Evolutionary conservation across 2,329 filamentous ascomycete genomes (phyloP).

Genomic region (Neofusicoccum kwambonambiense): DNA sequence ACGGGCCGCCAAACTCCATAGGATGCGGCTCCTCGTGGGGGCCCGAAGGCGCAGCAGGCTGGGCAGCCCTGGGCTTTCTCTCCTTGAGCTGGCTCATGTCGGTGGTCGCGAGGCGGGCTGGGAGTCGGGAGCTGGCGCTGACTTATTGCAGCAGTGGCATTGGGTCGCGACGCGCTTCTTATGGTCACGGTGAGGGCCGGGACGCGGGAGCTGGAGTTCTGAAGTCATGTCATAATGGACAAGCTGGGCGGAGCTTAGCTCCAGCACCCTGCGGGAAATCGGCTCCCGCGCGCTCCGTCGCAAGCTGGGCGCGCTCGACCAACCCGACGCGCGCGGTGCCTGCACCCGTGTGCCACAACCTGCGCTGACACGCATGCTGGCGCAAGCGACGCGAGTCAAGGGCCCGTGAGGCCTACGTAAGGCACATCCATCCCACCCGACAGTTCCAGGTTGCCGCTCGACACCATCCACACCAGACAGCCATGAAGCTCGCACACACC

Average conservation of each 20-base stretch:
- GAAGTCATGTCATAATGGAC: conserved; percentile 13
- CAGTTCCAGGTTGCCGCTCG: not conserved
- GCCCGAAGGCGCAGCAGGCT: not conserved
- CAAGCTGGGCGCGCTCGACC: not conserved
- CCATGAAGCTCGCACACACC: conserved; percentile 29
- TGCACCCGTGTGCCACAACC: not conserved
- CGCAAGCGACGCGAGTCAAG: conserved; percentile 3
- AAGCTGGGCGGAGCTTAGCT: not conserved
- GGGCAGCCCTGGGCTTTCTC: not conserved
- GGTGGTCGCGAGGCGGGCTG: not conserved
- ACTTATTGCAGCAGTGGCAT: not conserved
- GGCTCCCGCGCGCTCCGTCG: too few relatives aligned
- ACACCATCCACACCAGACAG: not conserved
- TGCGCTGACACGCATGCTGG: not conserved
- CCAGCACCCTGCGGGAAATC: too few relatives aligned
- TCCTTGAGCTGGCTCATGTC: conserved; percentile 12
- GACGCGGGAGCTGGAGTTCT: not conserved
- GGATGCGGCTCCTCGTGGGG: conserved; percentile 13
- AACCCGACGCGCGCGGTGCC: not conserved
- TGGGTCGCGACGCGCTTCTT: not conserved
- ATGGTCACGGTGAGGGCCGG: not conserved
- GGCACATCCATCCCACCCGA: not conserved
- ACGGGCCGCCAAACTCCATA: conserved; percentile 20
- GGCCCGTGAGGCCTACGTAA: conserved; percentile 15
- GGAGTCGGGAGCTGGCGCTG: not conserved